Percentiles rank a stretch among this genome's conserved stretches.
These are phyloP conservation scores for Chondrostereum purpureum DNA, from an alignment of 1,284 basidiomycete genomes.

Conservation along the genomic window DNA sequence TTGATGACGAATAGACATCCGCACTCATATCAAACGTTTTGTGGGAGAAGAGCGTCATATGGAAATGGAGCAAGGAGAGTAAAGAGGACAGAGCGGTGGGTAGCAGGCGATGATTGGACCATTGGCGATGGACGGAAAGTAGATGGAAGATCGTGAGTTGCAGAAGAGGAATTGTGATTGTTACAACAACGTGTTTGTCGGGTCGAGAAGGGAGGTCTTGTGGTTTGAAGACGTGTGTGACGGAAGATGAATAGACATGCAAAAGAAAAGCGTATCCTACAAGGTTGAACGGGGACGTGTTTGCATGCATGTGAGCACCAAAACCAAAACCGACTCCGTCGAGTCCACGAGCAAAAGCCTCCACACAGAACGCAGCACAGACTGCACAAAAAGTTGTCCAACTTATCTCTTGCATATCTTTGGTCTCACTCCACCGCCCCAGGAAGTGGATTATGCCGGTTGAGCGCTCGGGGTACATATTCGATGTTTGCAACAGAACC, in stretches of 20 bases:
- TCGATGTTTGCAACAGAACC: slow-evolving; percentile 50
- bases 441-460: slow-evolving; percentile 28
- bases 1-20: slow-evolving; percentile 10
- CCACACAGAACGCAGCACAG: slow-evolving; percentile 56
- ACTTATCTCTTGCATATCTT: slow-evolving; percentile 57
- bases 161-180: slow-evolving; percentile 60
- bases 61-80: slow-evolving; percentile 59
- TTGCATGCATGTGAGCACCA: slow-evolving; percentile 30
- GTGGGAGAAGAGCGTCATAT: slow-evolving; percentile 45
- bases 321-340: slow-evolving; percentile 46
- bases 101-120: slow-evolving; percentile 55
- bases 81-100: slow-evolving; percentile 58
- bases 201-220: slow-evolving; percentile 49
- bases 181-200: slow-evolving; percentile 61
- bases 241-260: slow-evolving; percentile 63
- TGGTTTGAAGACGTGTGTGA: slow-evolving; percentile 42
- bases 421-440: slow-evolving; percentile 38
- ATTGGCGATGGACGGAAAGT: slow-evolving; percentile 52
- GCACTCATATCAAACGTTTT: slow-evolving; percentile 20
- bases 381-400: slow-evolving; percentile 67
- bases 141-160: slow-evolving; percentile 59
- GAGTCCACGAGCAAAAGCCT: slow-evolving; percentile 57
- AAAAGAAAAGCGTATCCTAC: slow-evolving; percentile 71
- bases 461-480: slow-evolving; percentile 28
- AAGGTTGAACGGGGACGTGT: slow-evolving; percentile 58